Percentiles rank a stretch among this genome's conserved stretches.
These are phyloP conservation scores for Auriscalpium vulgare DNA, from an alignment of 768 basidiomycete species.

Conservation along the genomic window DNA sequence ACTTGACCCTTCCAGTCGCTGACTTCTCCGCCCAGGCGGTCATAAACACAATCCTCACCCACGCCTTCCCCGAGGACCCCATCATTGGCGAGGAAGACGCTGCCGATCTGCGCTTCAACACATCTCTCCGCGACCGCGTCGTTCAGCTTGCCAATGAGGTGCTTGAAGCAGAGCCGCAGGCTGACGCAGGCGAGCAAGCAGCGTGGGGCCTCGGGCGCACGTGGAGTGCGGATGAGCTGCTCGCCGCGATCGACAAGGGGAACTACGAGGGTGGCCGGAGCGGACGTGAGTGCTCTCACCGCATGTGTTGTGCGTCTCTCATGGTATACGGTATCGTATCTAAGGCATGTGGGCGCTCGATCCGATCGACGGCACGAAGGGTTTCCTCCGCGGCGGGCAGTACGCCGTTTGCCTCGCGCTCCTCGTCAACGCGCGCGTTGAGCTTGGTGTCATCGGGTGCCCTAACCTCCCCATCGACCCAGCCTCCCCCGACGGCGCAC, in stretches of 20 bases:
- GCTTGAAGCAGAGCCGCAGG: conserved; percentile 38
- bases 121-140: conserved; percentile 52
- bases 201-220: conserved; percentile 71
- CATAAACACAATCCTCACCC: conserved; percentile 69
- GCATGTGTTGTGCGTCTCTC: neutral
- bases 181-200: conserved; percentile 45
- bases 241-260: conserved; percentile 85
- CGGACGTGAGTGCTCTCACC: conserved; percentile 50
- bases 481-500: conserved; percentile 44
- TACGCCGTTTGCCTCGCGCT: conserved; percentile 56
- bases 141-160: conserved; percentile 78
- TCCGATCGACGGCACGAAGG: conserved; percentile 54
- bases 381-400: conserved; percentile 54
- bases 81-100: conserved; percentile 97
- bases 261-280: conserved; percentile 58
- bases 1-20: conserved; percentile 48
- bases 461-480: conserved; percentile 74
- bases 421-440: conserved; percentile 40
- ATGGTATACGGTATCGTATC: neutral
- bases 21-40: conserved; percentile 94
- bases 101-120: conserved; percentile 52
- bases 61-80: conserved; percentile 75
- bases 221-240: conserved; percentile 47
- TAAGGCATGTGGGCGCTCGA: conserved; percentile 36
- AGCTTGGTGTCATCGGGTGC: conserved; percentile 61